Percentiles rank a stretch among this genome's conserved stretches.
Conservation (phyloP, 768 basidiomycete genomes). For the Suillus tomentosus region DNA sequence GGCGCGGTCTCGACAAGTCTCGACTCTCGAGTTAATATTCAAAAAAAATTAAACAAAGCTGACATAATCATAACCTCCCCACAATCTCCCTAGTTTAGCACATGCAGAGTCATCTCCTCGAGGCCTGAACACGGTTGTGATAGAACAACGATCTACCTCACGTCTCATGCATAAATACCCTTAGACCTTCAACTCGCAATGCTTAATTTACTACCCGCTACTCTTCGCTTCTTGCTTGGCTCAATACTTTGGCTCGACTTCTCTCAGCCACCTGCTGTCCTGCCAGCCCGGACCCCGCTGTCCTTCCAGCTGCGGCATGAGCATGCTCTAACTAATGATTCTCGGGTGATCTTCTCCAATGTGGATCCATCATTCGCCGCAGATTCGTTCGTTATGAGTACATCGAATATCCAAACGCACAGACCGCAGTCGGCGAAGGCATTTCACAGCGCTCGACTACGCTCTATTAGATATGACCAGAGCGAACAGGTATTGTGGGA, state of each 20-base stretch:
- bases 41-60: neutral
- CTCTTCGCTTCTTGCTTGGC: slow-evolving; percentile 45
- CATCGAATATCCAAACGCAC: slow-evolving; percentile 41
- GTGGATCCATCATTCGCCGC: slow-evolving; percentile 17
- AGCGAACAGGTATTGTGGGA: slow-evolving; percentile 58
- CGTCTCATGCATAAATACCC: slow-evolving; percentile 7
- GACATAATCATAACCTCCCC: neutral
- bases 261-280: slow-evolving; percentile 16
- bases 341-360: slow-evolving; percentile 62
- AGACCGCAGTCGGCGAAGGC: slow-evolving; percentile 46
- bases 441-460: slow-evolving; percentile 36
- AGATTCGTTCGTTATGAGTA: slow-evolving; percentile 43
- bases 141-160: neutral
- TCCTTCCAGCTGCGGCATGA: slow-evolving; percentile 68
- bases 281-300: slow-evolving; percentile 38
- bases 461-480: slow-evolving; percentile 41
- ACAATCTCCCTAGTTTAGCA: neutral
- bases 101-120: neutral
- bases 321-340: slow-evolving; percentile 56
- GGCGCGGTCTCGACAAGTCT: neutral
- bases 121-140: neutral
- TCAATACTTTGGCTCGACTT: slow-evolving; percentile 41
- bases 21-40: neutral
- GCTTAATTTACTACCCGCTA: slow-evolving; percentile 35
- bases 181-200: slow-evolving; percentile 17